Evolutionary conservation across 2,329 filamentous ascomycete genomes (phyloP), one percentile per base, ranked within the genome.

Genomic region (Nemania abortiva): DNA sequence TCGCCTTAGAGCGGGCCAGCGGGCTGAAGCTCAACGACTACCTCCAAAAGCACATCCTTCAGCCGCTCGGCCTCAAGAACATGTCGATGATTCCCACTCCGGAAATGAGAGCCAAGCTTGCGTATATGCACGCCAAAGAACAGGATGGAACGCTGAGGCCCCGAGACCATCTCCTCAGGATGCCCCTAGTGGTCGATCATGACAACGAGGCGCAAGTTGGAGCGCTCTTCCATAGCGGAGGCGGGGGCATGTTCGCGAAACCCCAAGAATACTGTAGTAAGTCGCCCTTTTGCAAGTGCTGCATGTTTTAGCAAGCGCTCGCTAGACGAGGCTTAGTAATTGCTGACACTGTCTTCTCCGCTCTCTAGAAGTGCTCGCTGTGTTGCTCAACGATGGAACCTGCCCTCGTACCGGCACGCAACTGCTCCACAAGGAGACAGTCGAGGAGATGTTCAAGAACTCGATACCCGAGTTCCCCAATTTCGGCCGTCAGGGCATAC

Each of bases 401-500:
- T 89, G 85, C 39, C 87, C 90, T 0, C 82, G 73, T 0, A 92
- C 88, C 0, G 85, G 86, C 1, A 76, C 77, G 0, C 81, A 82
- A 60, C 84, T 93, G 37, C 82, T 93, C 6, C 80, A 82, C 22
- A 81, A 84, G 18, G 81, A 84, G 34, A 91, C 89, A 0, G 86
- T 93, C 0, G 83, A 89, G 13, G 78, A 86, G 37, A 90, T 92
- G 87, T 92, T 89, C 77, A 82, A 81, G 65, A 92, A 92, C 75
- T 89, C 90, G 70, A 85, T 91, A 59, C 83, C 86, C 0, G 68
- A 84, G 0, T 83, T 86, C 56, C 87, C 88, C 0, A 74, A 89
- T 69, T 88, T 87, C 65, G 82, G 82, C 1, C 81, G 85, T 0
- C 79, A 82, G 67, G 73, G 74, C 2, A 80, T 87, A 1, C 77